Percentiles rank a stretch among this genome's conserved stretches.
These are phyloP conservation scores for Pterulicium gracile DNA, from an alignment of 1,284 basidiomycete species.

Conservation along the genomic window DNA sequence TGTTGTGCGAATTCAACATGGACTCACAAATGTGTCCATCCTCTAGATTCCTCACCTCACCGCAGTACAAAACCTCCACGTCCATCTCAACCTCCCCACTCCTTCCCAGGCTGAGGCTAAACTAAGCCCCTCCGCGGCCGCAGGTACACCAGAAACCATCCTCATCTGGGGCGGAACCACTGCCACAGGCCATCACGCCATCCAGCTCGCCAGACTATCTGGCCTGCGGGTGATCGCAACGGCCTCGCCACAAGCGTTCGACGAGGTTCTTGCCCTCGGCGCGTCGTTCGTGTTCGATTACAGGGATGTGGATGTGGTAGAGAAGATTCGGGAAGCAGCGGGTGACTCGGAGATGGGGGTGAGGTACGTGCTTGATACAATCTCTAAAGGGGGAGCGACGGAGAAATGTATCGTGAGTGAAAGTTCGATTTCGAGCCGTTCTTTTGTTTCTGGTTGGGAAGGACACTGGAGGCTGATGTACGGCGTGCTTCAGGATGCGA, in stretches of 20 bases:
- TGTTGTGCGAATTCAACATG: slow-evolving; percentile 15
- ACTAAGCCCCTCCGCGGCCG: too few relatives aligned
- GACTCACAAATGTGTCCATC: slow-evolving; percentile 4
- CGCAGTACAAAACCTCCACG: not conserved
- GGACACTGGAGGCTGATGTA: too few relatives aligned
- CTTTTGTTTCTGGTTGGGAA: too few relatives aligned
- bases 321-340: not conserved
- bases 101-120: too few relatives aligned
- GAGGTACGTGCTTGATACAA: not conserved
- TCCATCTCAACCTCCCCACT: not conserved
- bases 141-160: too few relatives aligned
- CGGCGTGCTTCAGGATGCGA: not conserved
- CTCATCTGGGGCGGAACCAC: slow-evolving; percentile 2
- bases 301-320: slow-evolving; percentile 7
- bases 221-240: slow-evolving; percentile 24
- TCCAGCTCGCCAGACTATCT: slow-evolving; percentile 22
- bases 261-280: slow-evolving; percentile 23
- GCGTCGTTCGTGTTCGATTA: slow-evolving; percentile 23
- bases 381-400: not conserved
- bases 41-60: slow-evolving; percentile 3
- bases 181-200: slow-evolving; percentile 19
- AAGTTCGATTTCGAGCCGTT: not conserved
- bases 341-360: too few relatives aligned
- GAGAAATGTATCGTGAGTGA: not conserved
- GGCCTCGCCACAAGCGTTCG: slow-evolving; percentile 22